Base-by-base conservation (phyloP, 148 eudicot species). In the Vaccinium corymbosum region DNA sequence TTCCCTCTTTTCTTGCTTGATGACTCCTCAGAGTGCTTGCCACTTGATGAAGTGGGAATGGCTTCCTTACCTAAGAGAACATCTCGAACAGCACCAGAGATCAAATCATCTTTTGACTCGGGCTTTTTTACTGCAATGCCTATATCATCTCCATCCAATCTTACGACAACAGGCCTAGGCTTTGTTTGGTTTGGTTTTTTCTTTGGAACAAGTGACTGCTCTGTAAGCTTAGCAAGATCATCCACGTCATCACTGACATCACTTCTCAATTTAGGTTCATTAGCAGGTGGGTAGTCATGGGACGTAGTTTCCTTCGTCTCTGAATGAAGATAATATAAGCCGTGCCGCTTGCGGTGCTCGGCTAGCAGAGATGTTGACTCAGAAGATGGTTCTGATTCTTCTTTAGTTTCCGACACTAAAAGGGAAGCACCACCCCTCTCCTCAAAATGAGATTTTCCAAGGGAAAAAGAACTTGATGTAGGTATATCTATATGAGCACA, bases 141-240 rank as follows among this genome's bases (percentile, higher is more conserved):
- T 73, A 76, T 83, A 68, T 89, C 93, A 86, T 88, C 88, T 22
- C 93, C 98, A 76, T 94, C 98, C 86, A 96, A 86, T 84, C 85
- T 96, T 32, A 96, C 94, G 19, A 96, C 98, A 83, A 91, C 92
- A 50, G 99, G 97, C 87, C 98, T 89, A 50, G 98, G 87, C 85
- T 90, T 96, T 32, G 83, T 85, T 82, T 86, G 91, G 81, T 80
- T 88, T 27, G 86, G 85, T 91, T 91, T 96, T 87, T 92, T 96
- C 95, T 92, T 93, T 48, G 84, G 76, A 16, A 76, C 75, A 78
- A 96, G 86, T 12, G 99, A 93, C 87, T 90, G 85, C 78, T 93
- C 97, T 27, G 98, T 92, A 86, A 96, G 90, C 89, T 91, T 96
- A 72, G 88, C 94, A 51, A 96, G 98, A 89, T 92, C 91, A 53